These are phyloP conservation scores for Coemansia nantahalensis DNA, from an alignment of 192 early-diverging fungal species.

Conservation along the genomic window DNA sequence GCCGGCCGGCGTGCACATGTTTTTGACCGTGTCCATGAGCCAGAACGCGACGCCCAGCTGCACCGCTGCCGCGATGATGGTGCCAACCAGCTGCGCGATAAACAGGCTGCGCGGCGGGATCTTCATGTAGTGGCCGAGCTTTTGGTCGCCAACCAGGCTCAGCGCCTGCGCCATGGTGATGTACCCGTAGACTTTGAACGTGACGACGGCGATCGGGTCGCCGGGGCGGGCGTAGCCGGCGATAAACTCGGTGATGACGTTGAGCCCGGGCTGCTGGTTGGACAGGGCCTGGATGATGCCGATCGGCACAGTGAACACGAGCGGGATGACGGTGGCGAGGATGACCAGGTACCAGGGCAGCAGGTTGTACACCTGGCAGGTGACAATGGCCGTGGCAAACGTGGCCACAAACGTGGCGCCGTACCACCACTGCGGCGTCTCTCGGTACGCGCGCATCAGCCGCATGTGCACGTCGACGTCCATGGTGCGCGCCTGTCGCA, in stretches of 20 bases:
- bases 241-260: conserved; percentile 84
- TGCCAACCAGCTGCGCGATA: conserved; percentile 72
- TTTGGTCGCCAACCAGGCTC: conserved; percentile 63
- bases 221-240: conserved; percentile 75
- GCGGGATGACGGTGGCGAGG: conserved; percentile 57
- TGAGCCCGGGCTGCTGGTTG: conserved; percentile 72
- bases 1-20: conserved; percentile 58
- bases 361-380: conserved; percentile 45
- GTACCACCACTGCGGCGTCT: conserved; percentile 76
- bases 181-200: conserved; percentile 84
- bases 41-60: conserved; percentile 68
- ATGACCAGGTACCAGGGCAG: conserved; percentile 73
- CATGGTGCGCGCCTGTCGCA: conserved; percentile 58
- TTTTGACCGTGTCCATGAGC: conserved; percentile 58
- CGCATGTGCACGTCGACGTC: conserved; percentile 72
- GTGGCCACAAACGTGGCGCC: conserved; percentile 36
- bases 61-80: conserved; percentile 65
- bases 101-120: conserved; percentile 80
- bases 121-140: conserved; percentile 81
- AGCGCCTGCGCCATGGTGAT: conserved; percentile 75
- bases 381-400: conserved; percentile 37
- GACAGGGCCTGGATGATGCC: conserved; percentile 79
- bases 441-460: conserved; percentile 71
- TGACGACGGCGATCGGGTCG: conserved; percentile 75
- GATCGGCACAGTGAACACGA: conserved; percentile 72